These are phyloP conservation scores for Wickerhamiella australiensis DNA, from an alignment of 805 yeast species.

Conservation along the genomic window DNA sequence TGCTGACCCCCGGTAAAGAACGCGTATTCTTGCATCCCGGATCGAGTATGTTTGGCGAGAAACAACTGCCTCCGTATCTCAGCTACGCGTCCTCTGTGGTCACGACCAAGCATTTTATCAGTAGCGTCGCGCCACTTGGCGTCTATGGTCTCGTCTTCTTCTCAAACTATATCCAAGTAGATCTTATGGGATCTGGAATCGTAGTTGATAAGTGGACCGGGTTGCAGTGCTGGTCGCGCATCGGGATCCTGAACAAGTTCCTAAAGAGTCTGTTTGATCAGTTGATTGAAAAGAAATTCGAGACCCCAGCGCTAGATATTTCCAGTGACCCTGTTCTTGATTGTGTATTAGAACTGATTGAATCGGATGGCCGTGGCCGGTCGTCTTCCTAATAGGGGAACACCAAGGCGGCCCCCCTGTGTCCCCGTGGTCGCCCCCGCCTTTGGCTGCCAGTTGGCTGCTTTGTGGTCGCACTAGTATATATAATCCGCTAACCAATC, in stretches of 20 bases:
- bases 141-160: constrained; percentile 63
- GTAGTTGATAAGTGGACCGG: constrained; percentile 85
- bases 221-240: constrained; percentile 83
- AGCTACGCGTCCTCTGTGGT: constrained; percentile 46
- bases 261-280: constrained; percentile 54
- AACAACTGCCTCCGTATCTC: constrained; percentile 38
- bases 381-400: background rate
- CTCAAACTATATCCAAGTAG: constrained; percentile 50
- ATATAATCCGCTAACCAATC: background rate
- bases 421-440: too few relatives aligned
- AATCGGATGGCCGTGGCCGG: constrained; percentile 23
- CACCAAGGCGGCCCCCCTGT: too few relatives aligned
- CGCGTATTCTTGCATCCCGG: constrained; percentile 82
- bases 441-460: background rate
- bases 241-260: constrained; percentile 71
- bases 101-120: constrained; percentile 56
- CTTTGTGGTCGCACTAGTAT: background rate
- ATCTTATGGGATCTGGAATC: constrained; percentile 61
- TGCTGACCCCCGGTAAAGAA: constrained; percentile 58
- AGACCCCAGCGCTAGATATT: constrained; percentile 32
- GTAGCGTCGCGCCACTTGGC: constrained; percentile 70
- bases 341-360: constrained; percentile 26
- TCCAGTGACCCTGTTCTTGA: constrained; percentile 24
- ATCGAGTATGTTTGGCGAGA: constrained; percentile 52
- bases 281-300: constrained; percentile 51